Evolutionary conservation across 768 basidiomycete genomes (phyloP).

Genomic region (Pluteus cervinus): DNA sequence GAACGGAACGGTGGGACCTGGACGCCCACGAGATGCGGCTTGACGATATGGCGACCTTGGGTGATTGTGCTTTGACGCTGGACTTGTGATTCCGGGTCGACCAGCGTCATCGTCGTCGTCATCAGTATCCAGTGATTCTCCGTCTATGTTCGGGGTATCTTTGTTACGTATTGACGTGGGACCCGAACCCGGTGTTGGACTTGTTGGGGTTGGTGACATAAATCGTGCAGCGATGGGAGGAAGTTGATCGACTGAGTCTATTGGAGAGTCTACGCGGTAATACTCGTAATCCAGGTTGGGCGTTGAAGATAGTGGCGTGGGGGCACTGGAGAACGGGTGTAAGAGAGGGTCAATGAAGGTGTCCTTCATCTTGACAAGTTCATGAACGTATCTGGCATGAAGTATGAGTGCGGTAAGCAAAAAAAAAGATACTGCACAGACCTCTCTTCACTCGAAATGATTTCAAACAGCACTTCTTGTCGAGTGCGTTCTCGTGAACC

Average conservation of each 20-base stretch:
- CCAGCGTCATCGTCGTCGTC: constrained; percentile 57
- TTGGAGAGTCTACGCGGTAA: constrained; percentile 61
- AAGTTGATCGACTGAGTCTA: constrained; percentile 67
- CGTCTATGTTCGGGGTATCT: constrained; percentile 63
- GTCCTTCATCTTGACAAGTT: constrained; percentile 87
- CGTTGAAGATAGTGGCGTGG: constrained; percentile 48
- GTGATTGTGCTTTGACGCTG: constrained; percentile 53
- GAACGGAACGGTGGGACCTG: constrained; percentile 55
- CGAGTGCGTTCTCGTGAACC: constrained; percentile 92
- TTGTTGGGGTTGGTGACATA: constrained; percentile 65
- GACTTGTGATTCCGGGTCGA: constrained; percentile 27
- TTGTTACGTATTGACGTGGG: constrained; percentile 39
- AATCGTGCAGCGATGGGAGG: constrained; percentile 90
- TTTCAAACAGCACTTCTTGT: constrained; percentile 96
- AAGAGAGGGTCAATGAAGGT: constrained; percentile 88
- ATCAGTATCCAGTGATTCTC: constrained; percentile 62
- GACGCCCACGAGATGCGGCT: constrained; percentile 33
- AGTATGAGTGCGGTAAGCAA: constrained; percentile 4
- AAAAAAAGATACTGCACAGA: constrained; percentile 25
- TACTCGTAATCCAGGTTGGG: constrained; percentile 65
- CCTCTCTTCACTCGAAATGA: constrained; percentile 95
- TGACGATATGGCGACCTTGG: constrained; percentile 74
- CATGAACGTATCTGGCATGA: constrained; percentile 75
- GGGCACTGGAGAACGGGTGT: constrained; percentile 70
- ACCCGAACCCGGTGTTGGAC: constrained; percentile 18